Evolutionary conservation across 1,284 basidiomycete species (phyloP), one percentile per base, ranked within the genome.

Genomic region (Trichosporon coremiiforme): DNA sequence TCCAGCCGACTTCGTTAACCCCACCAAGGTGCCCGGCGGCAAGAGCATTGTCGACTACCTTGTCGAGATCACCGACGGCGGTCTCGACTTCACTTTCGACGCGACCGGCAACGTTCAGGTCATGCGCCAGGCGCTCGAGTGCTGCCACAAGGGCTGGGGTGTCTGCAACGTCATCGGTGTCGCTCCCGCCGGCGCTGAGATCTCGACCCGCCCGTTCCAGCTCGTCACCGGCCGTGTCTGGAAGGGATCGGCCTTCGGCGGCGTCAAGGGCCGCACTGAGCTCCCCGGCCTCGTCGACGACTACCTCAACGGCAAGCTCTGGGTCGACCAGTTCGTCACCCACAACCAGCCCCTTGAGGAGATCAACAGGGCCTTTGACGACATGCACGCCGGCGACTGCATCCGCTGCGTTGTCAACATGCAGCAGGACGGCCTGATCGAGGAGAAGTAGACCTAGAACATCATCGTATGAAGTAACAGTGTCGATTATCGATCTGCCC

Each of bases 71-170:
- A 99, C 95, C 22, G 97, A 99, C 79, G 97, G 97, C 50, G 97
- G 97, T 35, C 87, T 98, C 47, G 97, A 99, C 85, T 98, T 91
- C 84, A 99, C 97, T 5, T 99, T 95, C 79, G 97, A 99, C 83
- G 91, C 90, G 77, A 99, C 96, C 10, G 96, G 96, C 53, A 98
- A 97, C 80, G 94, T 95, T 13, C 85, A 93, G 53, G 96, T 98
- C 71, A 99, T 99, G 96, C 90, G 96, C 74, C 86, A 90, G 67
- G 97, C 96, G 38, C 88, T 99, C 66, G 96, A 99, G 85, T 91
- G 93, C 20, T 98, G 95, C 84, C 97, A 99, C 86, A 99, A 99
- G 84, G 95, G 95, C n/a, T 98, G 95, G 95, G 96, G 97, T 80
- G 90, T 98, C 53, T 94, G 90, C 73, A 98, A 94, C 66, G 84